Conservation (phyloP, 495 filamentous ascomycete genomes). For the Cercophora samala region DNA sequence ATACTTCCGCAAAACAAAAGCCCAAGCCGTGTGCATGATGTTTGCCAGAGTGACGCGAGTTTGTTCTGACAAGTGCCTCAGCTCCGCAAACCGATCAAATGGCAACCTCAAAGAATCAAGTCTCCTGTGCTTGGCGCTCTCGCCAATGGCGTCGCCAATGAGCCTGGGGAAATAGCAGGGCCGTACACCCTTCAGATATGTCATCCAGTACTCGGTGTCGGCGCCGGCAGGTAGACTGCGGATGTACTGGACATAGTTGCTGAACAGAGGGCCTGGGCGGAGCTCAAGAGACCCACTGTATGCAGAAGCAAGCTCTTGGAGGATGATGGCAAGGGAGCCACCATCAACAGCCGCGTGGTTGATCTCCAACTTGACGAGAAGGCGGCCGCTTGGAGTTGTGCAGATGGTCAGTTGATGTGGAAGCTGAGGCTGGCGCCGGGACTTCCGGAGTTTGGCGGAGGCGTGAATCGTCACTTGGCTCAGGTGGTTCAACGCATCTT, state of each 20-base stretch:
- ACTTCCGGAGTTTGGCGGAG: not conserved
- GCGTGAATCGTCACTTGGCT: slow-evolving; percentile 8
- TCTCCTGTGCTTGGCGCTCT: not conserved
- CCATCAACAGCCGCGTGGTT: slow-evolving; percentile 34
- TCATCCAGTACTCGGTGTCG: slow-evolving; percentile 53
- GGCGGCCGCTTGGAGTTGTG: slow-evolving; percentile 15
- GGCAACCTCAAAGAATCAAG: slow-evolving; percentile 14
- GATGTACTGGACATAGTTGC: slow-evolving; percentile 52
- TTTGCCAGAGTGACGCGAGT: slow-evolving; percentile 29
- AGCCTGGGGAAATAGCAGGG: slow-evolving; percentile 52
- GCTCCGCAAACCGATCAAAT: slow-evolving; percentile 23
- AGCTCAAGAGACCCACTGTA: slow-evolving; percentile 38
- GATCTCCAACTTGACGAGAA: slow-evolving; percentile 24
- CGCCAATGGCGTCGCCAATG: not conserved
- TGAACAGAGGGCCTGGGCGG: slow-evolving; percentile 48
- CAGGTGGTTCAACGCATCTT: slow-evolving; percentile 17
- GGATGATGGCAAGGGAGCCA: slow-evolving; percentile 35
- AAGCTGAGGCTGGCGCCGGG: slow-evolving; percentile 17
- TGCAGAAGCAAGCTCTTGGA: slow-evolving; percentile 35
- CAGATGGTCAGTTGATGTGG: slow-evolving; percentile 29
- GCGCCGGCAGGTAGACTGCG: slow-evolving; percentile 34
- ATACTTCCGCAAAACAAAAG: slow-evolving; percentile 34
- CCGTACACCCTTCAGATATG: slow-evolving; percentile 46
- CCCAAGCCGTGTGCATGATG: slow-evolving; percentile 44
- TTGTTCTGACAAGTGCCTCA: slow-evolving; percentile 23